Percentiles rank a stretch among this genome's conserved stretches.
Conservation (phyloP, 805 yeast genomes). For the Candida nanaspora region DNA sequence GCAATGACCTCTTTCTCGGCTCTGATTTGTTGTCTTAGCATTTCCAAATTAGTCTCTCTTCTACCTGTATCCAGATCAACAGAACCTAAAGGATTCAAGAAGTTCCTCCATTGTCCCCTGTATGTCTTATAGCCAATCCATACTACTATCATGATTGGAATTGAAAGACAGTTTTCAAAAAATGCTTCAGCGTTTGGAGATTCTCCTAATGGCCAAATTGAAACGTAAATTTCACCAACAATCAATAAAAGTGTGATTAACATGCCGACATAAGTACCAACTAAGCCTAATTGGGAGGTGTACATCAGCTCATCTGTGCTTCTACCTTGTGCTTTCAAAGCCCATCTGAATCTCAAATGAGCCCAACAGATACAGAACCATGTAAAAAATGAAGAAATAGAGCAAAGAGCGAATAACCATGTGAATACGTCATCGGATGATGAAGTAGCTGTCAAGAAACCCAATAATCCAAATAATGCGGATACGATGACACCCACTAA, state of each 20-base stretch:
- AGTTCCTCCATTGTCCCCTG: slow-evolving; percentile 9
- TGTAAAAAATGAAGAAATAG: slow-evolving; percentile 53
- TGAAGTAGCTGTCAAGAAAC: slow-evolving; percentile 48
- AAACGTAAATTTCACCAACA: slow-evolving; percentile 32
- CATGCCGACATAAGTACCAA: slow-evolving; percentile 30
- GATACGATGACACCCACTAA: slow-evolving; percentile 46
- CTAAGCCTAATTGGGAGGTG: slow-evolving; percentile 27
- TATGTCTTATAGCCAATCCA: slow-evolving; percentile 24
- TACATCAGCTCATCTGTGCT: slow-evolving; percentile 24
- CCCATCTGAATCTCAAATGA: slow-evolving; percentile 47
- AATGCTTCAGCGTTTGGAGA: slow-evolving; percentile 28
- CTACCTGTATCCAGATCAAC: slow-evolving; percentile 31
- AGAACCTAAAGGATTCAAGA: slow-evolving; percentile 28
- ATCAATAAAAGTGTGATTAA: slow-evolving; percentile 23
- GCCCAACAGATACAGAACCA: slow-evolving; percentile 56
- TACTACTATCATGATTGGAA: slow-evolving; percentile 37
- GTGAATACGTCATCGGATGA: slow-evolving; percentile 49
- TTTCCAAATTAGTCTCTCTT: slow-evolving; percentile 12
- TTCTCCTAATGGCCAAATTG: slow-evolving; percentile 29
- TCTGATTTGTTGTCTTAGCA: slow-evolving; percentile 22
- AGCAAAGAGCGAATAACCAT: slow-evolving; percentile 62
- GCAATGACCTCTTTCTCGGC: slow-evolving; percentile 40
- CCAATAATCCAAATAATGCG: slow-evolving; percentile 47
- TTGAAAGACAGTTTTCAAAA: slow-evolving; percentile 46
- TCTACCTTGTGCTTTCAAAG: slow-evolving; percentile 14